Conservation (phyloP, 1,139 yeast species). For the Geotrichum fermentans region DNA sequence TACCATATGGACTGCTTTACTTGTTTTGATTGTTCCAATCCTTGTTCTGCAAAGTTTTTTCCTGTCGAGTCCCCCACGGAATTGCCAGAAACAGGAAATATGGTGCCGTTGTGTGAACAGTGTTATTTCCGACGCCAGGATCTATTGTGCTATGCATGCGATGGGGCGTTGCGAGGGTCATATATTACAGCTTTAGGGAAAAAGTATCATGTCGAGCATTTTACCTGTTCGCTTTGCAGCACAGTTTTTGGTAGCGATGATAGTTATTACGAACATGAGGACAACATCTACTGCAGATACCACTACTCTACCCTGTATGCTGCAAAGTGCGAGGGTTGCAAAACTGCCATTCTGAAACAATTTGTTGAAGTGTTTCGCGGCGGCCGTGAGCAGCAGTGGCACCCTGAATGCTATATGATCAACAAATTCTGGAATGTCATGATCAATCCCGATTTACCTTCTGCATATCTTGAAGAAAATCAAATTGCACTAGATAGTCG, state of each 20-base stretch:
- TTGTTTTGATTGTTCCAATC: constrained; percentile 74
- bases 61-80: constrained; percentile 42
- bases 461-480: constrained; percentile 4
- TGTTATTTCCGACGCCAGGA: constrained; percentile 85
- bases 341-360: constrained; percentile 85
- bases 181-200: constrained; percentile 90
- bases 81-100: constrained; percentile 39
- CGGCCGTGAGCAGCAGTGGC: constrained; percentile 97
- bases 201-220: constrained; percentile 92
- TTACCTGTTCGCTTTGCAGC: constrained; percentile 83
- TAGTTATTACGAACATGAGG: constrained; percentile 84
- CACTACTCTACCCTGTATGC: constrained; percentile 86
- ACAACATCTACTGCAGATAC: constrained; percentile 79
- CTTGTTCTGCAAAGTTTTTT: constrained; percentile 69
- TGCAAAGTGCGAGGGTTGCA: constrained; percentile 89
- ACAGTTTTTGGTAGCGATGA: constrained; percentile 88
- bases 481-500: not conserved
- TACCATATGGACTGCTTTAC: constrained; percentile 85
- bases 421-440: constrained; percentile 93
- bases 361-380: constrained; percentile 90
- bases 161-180: constrained; percentile 82
- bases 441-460: constrained; percentile 13
- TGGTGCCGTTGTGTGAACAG: constrained; percentile 83
- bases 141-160: constrained; percentile 77
- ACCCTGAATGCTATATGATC: constrained; percentile 97